Percentiles rank a stretch among this genome's conserved stretches.
phyloP scores from a whole-genome alignment of 2,329 filamentous ascomycete genomes.

The Coniochaeta sp. region DNA sequence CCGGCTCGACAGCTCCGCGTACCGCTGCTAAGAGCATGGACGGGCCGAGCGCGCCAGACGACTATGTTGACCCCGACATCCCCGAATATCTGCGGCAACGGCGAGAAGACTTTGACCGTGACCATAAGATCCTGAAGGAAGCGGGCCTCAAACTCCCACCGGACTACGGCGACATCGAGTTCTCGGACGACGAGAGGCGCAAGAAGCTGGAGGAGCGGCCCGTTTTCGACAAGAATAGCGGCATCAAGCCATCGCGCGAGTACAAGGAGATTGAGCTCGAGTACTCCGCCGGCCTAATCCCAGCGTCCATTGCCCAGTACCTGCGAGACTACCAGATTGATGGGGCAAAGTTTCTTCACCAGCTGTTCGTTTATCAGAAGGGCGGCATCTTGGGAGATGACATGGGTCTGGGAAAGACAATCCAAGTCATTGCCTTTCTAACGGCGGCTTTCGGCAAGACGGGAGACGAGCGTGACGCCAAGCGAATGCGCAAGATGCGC shows the following conservation, averaged over 20 bases:
- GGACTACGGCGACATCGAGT: constrained; percentile 65
- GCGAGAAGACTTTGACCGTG: constrained; percentile 60
- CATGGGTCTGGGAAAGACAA: constrained; percentile 96
- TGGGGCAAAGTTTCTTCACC: constrained; percentile 78
- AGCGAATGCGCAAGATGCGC: constrained; percentile 82
- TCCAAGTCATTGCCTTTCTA: constrained; percentile 90
- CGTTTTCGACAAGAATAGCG: constrained; percentile 46
- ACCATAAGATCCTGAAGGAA: constrained; percentile 52
- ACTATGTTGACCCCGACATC: constrained; percentile 37
- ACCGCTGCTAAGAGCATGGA: constrained; percentile 3
- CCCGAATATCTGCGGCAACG: constrained; percentile 68
- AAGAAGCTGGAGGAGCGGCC: constrained; percentile 58
- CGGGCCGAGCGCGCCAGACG: constrained; percentile 12
- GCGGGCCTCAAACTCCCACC: constrained; percentile 72
- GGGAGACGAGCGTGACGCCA: constrained; percentile 76
- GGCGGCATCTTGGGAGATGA: constrained; percentile 91
- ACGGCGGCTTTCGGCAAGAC: constrained; percentile 92
- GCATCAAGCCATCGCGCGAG: constrained; percentile 56
- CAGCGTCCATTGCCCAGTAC: constrained; percentile 84
- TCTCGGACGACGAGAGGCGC: constrained; percentile 56
- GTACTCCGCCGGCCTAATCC: constrained; percentile 74
- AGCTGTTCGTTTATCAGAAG: constrained; percentile 83
- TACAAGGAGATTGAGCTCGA: constrained; percentile 72
- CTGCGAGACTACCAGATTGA: constrained; percentile 86
- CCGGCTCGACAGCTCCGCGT: constrained; percentile 4